Percentiles rank a stretch among this genome's conserved stretches.
Evolutionary conservation across 2,329 filamentous ascomycete genomes (phyloP).

Genomic region (Zymoseptoria tritici): DNA sequence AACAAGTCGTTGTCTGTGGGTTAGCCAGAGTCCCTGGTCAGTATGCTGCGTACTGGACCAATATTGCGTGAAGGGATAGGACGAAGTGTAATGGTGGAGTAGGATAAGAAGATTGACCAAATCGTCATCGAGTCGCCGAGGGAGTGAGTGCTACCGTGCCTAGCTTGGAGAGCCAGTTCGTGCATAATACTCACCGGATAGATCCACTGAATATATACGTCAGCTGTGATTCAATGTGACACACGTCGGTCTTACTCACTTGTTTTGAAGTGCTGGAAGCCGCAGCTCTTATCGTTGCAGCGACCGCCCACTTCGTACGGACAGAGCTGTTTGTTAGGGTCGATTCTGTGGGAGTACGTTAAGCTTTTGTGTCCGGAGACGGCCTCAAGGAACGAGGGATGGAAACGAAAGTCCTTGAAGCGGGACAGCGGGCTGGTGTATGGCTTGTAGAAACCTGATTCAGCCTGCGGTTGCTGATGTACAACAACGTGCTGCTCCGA

Average conservation of each 20-base stretch:
- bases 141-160: not conserved
- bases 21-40: slow-evolving; percentile 24
- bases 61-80: not conserved
- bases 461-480: not conserved
- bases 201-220: not conserved
- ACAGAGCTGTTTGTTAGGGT: slow-evolving; percentile 66
- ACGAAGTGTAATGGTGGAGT: not conserved
- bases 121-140: not conserved
- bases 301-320: slow-evolving; percentile 63
- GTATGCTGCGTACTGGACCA: slow-evolving; percentile 7
- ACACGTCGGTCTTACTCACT: not conserved
- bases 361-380: slow-evolving; percentile 75
- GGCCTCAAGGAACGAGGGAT: slow-evolving; percentile 63
- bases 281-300: slow-evolving; percentile 69
- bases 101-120: not conserved
- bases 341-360: slow-evolving; percentile 89
- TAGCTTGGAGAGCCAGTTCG: not conserved
- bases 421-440: slow-evolving; percentile 77
- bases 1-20: slow-evolving; percentile 28
- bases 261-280: slow-evolving; percentile 71
- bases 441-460: slow-evolving; percentile 38
- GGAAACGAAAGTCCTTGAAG: slow-evolving; percentile 86
- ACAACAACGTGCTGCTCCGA: slow-evolving; percentile 13
- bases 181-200: not conserved
- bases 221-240: not conserved